Evolutionary conservation across 2,329 filamentous ascomycete genomes (phyloP).

Genomic region (Fusarium tjaetaba): DNA sequence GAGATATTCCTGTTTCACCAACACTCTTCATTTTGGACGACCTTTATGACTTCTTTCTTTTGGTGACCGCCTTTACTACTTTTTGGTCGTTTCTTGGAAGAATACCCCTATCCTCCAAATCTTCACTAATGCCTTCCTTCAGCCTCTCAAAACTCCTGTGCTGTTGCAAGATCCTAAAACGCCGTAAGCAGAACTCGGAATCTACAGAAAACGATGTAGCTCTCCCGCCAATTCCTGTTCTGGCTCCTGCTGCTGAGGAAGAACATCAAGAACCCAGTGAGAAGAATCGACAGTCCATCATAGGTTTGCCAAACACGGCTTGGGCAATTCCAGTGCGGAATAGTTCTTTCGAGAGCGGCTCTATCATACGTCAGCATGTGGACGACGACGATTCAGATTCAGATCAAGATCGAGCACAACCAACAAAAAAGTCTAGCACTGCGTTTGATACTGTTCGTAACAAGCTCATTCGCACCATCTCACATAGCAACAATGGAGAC

Average conservation of each 20-base stretch:
- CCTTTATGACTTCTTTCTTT: constrained; percentile 1
- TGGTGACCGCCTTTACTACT: constrained; percentile 7
- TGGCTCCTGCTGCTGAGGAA: background rate
- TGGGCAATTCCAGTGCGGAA: constrained; percentile 14
- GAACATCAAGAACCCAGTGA: background rate
- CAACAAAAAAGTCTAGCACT: constrained; percentile 48
- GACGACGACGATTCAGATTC: constrained; percentile 52
- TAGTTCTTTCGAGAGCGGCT: background rate
- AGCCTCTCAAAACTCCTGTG: constrained; percentile 36
- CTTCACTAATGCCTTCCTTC: background rate
- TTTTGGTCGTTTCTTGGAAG: constrained; percentile 32
- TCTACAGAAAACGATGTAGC: background rate
- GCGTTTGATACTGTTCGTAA: constrained; percentile 58
- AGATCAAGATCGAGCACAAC: constrained; percentile 46
- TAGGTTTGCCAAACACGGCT: constrained; percentile 25
- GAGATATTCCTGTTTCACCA: background rate
- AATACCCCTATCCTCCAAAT: background rate
- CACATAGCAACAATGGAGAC: constrained; percentile 54
- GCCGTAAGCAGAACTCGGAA: background rate
- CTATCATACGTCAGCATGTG: constrained; percentile 43
- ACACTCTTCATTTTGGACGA: constrained; percentile 2
- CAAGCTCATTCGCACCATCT: constrained; percentile 58
- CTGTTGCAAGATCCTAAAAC: constrained; percentile 37
- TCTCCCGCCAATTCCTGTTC: background rate
- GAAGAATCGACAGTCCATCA: background rate